A percentile compares a stretch with the other conserved stretches of the same genome.
phyloP scores from a whole-genome alignment of 2,329 filamentous ascomycete species.

The Trichoderma polysporum region DNA sequence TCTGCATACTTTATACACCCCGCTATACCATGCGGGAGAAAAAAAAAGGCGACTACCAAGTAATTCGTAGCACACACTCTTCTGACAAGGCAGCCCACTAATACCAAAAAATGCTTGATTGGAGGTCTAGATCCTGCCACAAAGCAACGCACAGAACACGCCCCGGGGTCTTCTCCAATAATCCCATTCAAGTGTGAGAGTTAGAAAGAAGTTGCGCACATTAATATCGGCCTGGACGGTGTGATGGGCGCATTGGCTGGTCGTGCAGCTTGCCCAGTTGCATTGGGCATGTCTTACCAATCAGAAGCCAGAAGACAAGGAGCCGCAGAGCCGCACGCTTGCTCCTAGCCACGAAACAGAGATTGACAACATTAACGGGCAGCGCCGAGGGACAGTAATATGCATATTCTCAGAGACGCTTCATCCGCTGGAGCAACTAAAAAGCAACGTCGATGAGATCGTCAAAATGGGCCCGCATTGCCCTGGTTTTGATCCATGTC shows the following conservation, averaged over 20 bases:
- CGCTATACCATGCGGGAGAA: background rate
- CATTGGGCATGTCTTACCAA: background rate
- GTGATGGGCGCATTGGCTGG: background rate
- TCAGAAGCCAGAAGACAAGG: background rate
- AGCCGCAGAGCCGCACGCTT: slow-evolving; percentile 9
- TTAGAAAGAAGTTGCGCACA: background rate
- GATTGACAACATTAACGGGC: background rate
- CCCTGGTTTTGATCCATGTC: background rate
- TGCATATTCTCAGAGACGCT: background rate
- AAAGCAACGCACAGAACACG: background rate
- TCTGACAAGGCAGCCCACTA: slow-evolving; percentile 7
- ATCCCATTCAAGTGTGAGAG: background rate
- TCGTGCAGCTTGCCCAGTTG: background rate
- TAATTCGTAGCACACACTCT: background rate
- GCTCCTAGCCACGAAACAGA: background rate
- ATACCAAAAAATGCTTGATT: background rate
- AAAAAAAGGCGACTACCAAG: background rate
- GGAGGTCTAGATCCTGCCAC: background rate
- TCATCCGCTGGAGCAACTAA: background rate
- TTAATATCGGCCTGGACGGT: background rate
- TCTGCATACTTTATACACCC: background rate
- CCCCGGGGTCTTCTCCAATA: background rate
- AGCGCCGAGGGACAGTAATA: background rate
- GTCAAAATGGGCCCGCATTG: background rate
- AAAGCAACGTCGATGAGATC: background rate